These are phyloP conservation scores for Lolium multiflorum DNA, from an alignment of 176 grass and related monocot genomes.

Conservation along the genomic window DNA sequence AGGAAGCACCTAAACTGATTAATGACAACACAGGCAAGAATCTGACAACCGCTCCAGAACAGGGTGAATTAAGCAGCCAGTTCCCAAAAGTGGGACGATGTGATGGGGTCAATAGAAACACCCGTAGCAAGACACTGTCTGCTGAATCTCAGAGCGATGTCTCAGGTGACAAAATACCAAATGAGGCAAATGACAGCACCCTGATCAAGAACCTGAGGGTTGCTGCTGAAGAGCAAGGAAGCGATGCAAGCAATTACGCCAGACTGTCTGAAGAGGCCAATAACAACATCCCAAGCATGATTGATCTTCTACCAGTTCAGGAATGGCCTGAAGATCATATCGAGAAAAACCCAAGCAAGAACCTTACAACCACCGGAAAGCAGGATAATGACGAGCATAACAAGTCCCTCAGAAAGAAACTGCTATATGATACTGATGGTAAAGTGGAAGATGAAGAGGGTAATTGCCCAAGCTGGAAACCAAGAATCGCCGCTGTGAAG, in stretches of 20 bases:
- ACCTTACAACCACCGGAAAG: not conserved
- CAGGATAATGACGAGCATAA: not conserved
- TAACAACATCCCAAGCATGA: conserved; percentile 14
- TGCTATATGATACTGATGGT: not conserved
- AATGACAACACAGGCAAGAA: not conserved
- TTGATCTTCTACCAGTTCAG: not conserved
- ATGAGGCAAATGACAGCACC: not conserved
- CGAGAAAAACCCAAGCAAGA: not conserved
- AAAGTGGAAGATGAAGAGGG: conserved; percentile 17
- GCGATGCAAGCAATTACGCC: conserved; percentile 24
- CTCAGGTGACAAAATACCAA: conserved; percentile 12
- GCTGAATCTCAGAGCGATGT: not conserved
- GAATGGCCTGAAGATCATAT: not conserved
- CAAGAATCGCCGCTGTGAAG: conserved; percentile 12
- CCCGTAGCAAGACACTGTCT: not conserved
- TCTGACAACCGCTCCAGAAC: not conserved
- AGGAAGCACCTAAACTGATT: not conserved
- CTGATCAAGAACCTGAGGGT: conserved; percentile 13
- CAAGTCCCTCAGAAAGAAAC: conserved; percentile 17
- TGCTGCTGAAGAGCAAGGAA: not conserved
- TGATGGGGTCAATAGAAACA: conserved; percentile 3
- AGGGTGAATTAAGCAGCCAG: not conserved
- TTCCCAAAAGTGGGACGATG: not conserved
- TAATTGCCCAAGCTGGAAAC: conserved; percentile 9
- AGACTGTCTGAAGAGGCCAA: conserved; percentile 23